Conservation (phyloP, 2,329 filamentous ascomycete species). For the Trichophyton verrucosum region DNA sequence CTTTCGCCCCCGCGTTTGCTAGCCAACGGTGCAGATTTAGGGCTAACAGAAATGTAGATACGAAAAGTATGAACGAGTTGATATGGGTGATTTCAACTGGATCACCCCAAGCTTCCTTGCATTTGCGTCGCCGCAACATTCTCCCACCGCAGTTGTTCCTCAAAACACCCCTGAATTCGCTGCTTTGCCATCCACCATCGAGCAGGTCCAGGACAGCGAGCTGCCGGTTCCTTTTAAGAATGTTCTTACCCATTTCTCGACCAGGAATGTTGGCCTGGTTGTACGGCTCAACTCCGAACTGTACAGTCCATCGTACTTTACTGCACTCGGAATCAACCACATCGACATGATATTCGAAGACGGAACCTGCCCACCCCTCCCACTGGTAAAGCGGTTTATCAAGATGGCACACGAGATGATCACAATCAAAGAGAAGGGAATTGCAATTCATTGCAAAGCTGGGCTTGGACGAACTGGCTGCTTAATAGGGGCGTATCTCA, state of each 20-base stretch:
- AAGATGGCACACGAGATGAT: conserved; percentile 91
- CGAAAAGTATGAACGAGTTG: conserved; percentile 86
- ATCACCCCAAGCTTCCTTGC: conserved; percentile 88
- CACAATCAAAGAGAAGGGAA: conserved; percentile 75
- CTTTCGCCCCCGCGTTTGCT: neutral
- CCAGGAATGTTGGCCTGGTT: conserved; percentile 80
- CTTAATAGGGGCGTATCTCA: conserved; percentile 91
- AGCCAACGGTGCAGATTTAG: neutral
- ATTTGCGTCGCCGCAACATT: conserved; percentile 86
- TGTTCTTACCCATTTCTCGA: conserved; percentile 76
- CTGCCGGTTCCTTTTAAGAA: conserved; percentile 90
- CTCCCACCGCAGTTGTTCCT: conserved; percentile 59
- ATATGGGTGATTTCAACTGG: conserved; percentile 99
- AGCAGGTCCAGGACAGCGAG: conserved; percentile 56
- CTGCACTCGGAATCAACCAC: conserved; percentile 85
- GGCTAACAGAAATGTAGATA: conserved; percentile 42
- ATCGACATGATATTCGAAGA: conserved; percentile 99
- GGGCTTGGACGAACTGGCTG: conserved; percentile 91
- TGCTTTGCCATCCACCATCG: conserved; percentile 61
- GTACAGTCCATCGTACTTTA: conserved; percentile 96
- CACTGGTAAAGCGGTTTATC: conserved; percentile 88
- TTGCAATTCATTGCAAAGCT: conserved; percentile 97
- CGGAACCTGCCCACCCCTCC: conserved; percentile 81
- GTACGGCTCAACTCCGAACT: conserved; percentile 91
- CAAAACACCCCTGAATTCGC: conserved; percentile 61